Conservation (phyloP, 768 basidiomycete genomes). For the Royoungia palumana region DNA sequence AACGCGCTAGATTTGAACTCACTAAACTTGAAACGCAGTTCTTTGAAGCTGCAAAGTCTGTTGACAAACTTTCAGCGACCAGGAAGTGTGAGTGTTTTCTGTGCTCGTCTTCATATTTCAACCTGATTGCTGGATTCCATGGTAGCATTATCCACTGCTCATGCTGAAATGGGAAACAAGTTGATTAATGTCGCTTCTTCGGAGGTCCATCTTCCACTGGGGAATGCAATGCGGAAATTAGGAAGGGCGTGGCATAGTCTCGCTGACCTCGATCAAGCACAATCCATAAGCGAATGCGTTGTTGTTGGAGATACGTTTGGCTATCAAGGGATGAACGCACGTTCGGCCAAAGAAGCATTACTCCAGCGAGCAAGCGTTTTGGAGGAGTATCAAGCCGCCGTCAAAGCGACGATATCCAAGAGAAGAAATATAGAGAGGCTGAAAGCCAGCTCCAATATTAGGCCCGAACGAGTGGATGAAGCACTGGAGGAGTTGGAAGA, state of each 20-base stretch:
- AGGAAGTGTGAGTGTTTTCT: conserved; percentile 60
- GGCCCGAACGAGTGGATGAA: conserved; percentile 83
- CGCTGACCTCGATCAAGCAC: conserved; percentile 85
- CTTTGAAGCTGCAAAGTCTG: conserved; percentile 86
- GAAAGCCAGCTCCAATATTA: conserved; percentile 82
- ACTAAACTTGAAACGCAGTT: conserved; percentile 91
- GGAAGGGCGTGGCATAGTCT: conserved; percentile 86
- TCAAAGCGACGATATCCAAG: conserved; percentile 91
- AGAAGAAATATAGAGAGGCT: conserved; percentile 86
- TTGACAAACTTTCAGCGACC: conserved; percentile 79
- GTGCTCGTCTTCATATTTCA: background rate
- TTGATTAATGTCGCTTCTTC: conserved; percentile 85
- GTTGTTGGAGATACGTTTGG: conserved; percentile 94
- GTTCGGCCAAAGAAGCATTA: conserved; percentile 92
- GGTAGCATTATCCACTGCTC: conserved; percentile 70
- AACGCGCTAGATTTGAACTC: conserved; percentile 84
- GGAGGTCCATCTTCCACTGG: conserved; percentile 82
- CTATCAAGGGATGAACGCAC: conserved; percentile 96
- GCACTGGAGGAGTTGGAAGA: conserved; percentile 92
- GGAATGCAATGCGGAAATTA: conserved; percentile 78
- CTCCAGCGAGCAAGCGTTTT: conserved; percentile 85
- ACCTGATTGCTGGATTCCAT: background rate
- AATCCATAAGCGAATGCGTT: conserved; percentile 92
- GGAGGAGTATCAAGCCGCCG: conserved; percentile 92
- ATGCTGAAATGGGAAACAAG: conserved; percentile 92